Evolutionary conservation across 176 grass and related monocot genomes (phyloP), one percentile per base, ranked within the genome.

Genomic region (Microstegium vimineum): DNA sequence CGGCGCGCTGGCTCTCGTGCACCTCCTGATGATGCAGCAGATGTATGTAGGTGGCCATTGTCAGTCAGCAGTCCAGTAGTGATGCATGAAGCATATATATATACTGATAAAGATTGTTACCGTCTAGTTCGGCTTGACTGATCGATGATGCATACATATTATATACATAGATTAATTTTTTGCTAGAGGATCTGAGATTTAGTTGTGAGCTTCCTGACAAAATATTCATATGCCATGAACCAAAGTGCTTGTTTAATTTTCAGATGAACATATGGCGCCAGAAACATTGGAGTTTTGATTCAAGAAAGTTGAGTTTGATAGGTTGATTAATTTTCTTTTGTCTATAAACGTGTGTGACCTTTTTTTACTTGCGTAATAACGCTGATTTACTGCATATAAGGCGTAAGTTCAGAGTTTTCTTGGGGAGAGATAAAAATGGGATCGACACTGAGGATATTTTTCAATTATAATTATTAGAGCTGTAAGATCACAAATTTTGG

Each of bases 1-100:
- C 96, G 2, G 80, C 85, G 57, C 96, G 81, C 88, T 99, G 96
- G 87, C 82, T 91, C 85, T 95, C 93, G 5, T 89, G 89, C 79
- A 99, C 96, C 73, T 95, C 96, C 96, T 98, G 85, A 76, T 28
- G 46, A 5, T 16, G n/a, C 37, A 31, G 4, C n/a, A n/a, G n/a
- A n/a, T n/a, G n/a, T n/a, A 33, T 12, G 7, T 14, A 37, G 6
- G 63, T 17, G 43, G 42, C 30, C 77, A 37, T 68, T 33, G 77
- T 68, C 43, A 80, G 30, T 35, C 6, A 6, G 63, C 18, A 67
- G 28, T 42, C 67, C 42, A 51, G n/a, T n/a, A n/a, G n/a, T n/a
- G n/a, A n/a, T n/a, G n/a, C 41, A 30, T 7, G 16, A 3, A 52
- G 17, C 27, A n/a, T n/a, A n/a, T n/a, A n/a, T n/a, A n/a, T n/a